Conservation (phyloP, 73 alveolate species). For the Uronychia setigera region DNA sequence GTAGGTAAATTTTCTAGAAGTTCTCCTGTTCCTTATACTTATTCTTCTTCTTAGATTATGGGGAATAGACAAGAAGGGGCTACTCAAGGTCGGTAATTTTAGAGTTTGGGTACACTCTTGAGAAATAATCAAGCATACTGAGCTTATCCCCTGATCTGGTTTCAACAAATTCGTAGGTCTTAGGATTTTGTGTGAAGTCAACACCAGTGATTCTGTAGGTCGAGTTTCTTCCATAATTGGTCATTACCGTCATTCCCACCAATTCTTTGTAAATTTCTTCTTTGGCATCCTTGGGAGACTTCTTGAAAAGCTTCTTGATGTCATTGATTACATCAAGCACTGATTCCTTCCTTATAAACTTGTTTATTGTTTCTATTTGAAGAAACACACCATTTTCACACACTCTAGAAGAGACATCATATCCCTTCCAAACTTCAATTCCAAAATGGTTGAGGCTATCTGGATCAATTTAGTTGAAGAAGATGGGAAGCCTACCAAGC, state of each 20-base stretch:
- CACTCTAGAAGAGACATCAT: not conserved
- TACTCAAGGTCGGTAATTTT: not conserved
- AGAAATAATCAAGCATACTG: not conserved
- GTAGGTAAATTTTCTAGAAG: conserved; percentile 17
- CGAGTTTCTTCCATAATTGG: conserved; percentile 31
- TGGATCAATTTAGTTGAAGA: not conserved
- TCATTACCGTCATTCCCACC: conserved; percentile 45
- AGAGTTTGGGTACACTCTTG: not conserved
- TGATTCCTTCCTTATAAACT: not conserved
- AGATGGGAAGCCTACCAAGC: not conserved
- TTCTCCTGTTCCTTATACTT: too few relatives aligned
- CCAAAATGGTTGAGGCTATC: not conserved
- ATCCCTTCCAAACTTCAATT: not conserved
- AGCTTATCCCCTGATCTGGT: too few relatives aligned
- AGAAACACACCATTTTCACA: not conserved
- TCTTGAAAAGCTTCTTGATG: too few relatives aligned
- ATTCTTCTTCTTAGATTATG: not conserved
- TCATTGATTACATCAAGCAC: not conserved
- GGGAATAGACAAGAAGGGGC: not conserved
- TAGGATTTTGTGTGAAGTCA: conserved; percentile 32
- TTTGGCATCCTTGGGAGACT: too few relatives aligned
- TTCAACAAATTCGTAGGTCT: conserved; percentile 10
- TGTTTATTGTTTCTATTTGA: not conserved
- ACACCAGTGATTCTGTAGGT: conserved; percentile 43
- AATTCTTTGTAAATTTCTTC: conserved; percentile 4